Evolutionary conservation across 768 basidiomycete species (phyloP).

Genomic region (Lentinula aciculospora): DNA sequence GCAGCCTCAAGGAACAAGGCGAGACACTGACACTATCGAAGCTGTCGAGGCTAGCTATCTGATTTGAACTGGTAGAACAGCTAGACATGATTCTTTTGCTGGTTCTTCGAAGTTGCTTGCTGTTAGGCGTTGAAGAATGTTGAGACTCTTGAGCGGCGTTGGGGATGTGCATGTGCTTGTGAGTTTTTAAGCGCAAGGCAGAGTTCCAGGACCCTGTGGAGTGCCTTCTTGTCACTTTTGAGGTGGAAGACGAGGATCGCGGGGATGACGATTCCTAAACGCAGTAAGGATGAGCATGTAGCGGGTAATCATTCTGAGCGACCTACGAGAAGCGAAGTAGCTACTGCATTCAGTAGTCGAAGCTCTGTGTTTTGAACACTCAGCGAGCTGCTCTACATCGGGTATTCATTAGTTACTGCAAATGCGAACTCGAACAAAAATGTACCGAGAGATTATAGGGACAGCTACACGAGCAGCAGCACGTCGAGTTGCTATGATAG

Average conservation of each 20-base stretch:
- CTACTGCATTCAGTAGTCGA: not conserved
- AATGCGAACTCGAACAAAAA: not conserved
- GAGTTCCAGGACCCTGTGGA: not conserved
- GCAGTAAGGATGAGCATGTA: not conserved
- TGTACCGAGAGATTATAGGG: not conserved
- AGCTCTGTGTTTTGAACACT: not conserved
- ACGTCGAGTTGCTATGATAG: not conserved
- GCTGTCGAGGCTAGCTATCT: not conserved
- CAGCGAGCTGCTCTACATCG: not conserved
- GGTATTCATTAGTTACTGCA: not conserved
- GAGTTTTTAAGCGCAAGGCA: not conserved
- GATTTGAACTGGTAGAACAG: not conserved
- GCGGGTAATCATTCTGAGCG: not conserved
- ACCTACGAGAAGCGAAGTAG: constrained; percentile 2
- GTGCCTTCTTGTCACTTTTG: not conserved
- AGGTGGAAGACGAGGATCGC: not conserved
- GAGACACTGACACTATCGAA: not conserved
- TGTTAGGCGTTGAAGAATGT: not conserved
- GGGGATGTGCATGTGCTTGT: not conserved
- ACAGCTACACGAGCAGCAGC: constrained; percentile 3
- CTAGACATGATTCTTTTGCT: not conserved
- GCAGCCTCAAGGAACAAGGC: not conserved
- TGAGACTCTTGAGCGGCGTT: not conserved
- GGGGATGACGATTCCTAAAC: not conserved
- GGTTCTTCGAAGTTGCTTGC: not conserved